Evolutionary conservation across 1,284 basidiomycete species (phyloP).

Genomic region (Leccinum solheimii): DNA sequence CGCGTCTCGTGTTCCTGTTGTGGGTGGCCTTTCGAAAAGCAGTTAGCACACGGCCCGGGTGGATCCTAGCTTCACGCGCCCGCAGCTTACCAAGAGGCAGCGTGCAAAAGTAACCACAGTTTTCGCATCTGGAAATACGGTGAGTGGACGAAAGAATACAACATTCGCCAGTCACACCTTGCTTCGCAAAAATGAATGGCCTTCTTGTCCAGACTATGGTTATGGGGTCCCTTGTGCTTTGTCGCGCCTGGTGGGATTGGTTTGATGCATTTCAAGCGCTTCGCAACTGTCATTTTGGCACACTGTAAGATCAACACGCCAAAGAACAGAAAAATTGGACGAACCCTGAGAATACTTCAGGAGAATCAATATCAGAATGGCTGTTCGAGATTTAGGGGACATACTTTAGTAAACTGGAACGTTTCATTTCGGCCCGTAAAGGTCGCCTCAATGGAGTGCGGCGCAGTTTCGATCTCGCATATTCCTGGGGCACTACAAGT

Average conservation of each 20-base stretch:
- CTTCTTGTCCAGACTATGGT: too few species aligned
- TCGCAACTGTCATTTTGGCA: constrained; percentile 38
- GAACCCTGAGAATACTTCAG: constrained; percentile 32
- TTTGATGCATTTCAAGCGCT: constrained; percentile 49
- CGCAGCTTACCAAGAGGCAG: constrained; percentile 49
- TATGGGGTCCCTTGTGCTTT: too few species aligned
- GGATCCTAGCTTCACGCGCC: rapidly evolving
- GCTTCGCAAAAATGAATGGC: too few species aligned
- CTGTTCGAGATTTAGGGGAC: constrained; percentile 1
- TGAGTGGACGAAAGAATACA: neutral
- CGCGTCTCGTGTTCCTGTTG: constrained; percentile 61
- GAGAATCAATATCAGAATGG: neutral
- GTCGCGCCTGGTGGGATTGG: constrained; percentile 1
- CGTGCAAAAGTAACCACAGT: constrained; percentile 60
- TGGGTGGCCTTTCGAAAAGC: constrained; percentile 45
- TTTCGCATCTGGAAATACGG: constrained; percentile 43
- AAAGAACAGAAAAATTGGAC: neutral
- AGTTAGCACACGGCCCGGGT: neutral
- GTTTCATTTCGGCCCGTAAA: constrained; percentile 49
- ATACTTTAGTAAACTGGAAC: constrained; percentile 52
- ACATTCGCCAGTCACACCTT: too few species aligned
- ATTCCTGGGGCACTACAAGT: constrained; percentile 48
- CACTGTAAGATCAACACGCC: neutral
- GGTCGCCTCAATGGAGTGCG: constrained; percentile 57
- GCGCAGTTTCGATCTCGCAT: constrained; percentile 57